Evolutionary conservation across 345 rosid genomes (phyloP).

Genomic region (Adansonia digitata): DNA sequence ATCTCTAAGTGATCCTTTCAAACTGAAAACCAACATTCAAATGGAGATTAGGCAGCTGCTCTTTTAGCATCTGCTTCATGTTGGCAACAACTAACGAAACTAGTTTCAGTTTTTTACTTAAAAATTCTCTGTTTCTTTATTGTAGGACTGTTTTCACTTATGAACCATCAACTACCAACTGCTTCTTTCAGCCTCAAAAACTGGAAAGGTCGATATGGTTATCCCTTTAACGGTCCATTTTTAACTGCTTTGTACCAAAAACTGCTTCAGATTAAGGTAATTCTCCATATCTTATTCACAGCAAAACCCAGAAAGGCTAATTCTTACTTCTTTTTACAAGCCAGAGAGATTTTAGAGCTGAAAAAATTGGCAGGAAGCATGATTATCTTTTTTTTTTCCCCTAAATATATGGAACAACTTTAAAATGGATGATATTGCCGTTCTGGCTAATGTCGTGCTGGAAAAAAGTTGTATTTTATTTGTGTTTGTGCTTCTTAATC

Average conservation of each 20-base stretch:
- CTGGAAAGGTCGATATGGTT: conserved; percentile 12
- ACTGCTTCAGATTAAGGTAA: conserved; percentile 63
- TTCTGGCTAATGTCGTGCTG: background rate
- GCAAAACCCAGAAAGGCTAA: background rate
- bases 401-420: background rate
- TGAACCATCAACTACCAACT: conserved; percentile 13
- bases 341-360: background rate
- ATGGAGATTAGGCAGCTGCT: conserved; percentile 22
- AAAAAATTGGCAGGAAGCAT: background rate
- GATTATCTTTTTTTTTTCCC: background rate
- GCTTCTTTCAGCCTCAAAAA: conserved; percentile 14
- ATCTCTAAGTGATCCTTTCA: too few species aligned
- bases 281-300: background rate
- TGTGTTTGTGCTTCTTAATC: background rate
- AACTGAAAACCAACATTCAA: conserved; percentile 19
- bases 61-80: background rate
- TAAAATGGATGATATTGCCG: conserved; percentile 5
- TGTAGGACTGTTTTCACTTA: conserved; percentile 18
- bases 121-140: background rate
- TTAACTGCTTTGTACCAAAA: conserved; percentile 25
- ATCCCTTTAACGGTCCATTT: conserved; percentile 23
- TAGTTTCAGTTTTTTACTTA: background rate
- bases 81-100: too few species aligned
- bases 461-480: background rate
- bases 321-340: background rate